Conservation (phyloP, 495 filamentous ascomycete species). For the Tuber calosporum region DNA sequence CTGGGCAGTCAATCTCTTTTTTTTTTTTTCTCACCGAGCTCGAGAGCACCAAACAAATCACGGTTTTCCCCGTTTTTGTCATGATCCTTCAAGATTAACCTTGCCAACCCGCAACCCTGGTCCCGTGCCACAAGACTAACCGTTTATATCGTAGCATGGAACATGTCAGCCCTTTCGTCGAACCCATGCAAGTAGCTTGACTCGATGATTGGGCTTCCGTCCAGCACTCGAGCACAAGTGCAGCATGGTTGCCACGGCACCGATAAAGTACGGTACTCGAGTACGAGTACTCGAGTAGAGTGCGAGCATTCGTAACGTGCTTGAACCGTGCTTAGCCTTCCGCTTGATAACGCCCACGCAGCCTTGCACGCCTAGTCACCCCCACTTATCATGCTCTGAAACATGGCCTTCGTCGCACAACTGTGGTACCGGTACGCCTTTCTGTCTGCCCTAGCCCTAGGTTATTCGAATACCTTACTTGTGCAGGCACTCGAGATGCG, state of each 20-base stretch:
- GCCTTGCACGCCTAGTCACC: not conserved
- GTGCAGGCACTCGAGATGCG: not conserved
- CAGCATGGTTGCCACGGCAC: too few relatives aligned
- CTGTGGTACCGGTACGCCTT: not conserved
- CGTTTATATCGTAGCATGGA: not conserved
- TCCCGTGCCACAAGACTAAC: not conserved
- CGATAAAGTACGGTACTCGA: too few relatives aligned
- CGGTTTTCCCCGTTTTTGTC: not conserved
- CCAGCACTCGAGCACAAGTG: too few relatives aligned
- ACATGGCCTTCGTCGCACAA: not conserved
- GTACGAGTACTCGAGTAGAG: not conserved
- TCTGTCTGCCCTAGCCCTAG: not conserved
- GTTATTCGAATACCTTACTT: too few relatives aligned
- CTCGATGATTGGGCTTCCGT: not conserved
- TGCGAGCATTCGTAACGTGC: too few relatives aligned
- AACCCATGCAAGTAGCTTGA: not conserved
- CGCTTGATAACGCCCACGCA: not conserved
- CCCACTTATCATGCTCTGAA: not conserved
- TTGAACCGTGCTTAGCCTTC: not conserved
- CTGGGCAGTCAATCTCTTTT: not conserved
- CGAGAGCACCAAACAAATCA: too few relatives aligned
- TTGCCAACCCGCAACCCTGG: not conserved
- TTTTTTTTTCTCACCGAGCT: not conserved
- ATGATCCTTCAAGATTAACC: not conserved
- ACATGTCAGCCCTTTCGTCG: not conserved